Percentiles rank a stretch among this genome's conserved stretches.
These are phyloP conservation scores for Fraxinus velutina DNA, from an alignment of 305 asterid genomes.

Conservation along the genomic window DNA sequence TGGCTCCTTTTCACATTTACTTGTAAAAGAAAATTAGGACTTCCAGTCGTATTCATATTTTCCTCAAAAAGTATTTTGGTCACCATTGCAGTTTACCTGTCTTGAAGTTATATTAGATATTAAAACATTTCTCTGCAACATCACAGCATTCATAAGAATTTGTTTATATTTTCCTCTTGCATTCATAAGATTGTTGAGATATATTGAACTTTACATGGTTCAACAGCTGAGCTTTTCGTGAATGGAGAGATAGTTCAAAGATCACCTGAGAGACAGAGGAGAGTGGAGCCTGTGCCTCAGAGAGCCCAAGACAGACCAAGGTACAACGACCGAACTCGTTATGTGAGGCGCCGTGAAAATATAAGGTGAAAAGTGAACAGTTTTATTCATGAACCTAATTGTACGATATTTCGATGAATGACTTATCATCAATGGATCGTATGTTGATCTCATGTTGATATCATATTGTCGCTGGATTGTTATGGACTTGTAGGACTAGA, in stretches of 20 bases:
- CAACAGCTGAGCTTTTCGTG: slow-evolving; percentile 70
- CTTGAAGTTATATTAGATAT: background rate
- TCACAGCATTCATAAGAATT: background rate
- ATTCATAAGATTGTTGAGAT: background rate
- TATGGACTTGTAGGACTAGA: background rate
- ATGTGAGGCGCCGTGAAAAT: slow-evolving; percentile 71
- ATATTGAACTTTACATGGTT: background rate
- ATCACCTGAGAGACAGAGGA: slow-evolving; percentile 82
- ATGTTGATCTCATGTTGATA: slow-evolving; percentile 17
- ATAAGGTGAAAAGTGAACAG: slow-evolving; percentile 33
- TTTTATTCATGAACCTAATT: background rate
- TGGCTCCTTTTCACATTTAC: background rate
- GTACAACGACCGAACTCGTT: slow-evolving; percentile 78
- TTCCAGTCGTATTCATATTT: background rate
- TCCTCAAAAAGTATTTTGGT: background rate
- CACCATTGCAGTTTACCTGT: background rate
- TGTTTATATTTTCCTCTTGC: background rate
- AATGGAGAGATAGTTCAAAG: slow-evolving; percentile 82
- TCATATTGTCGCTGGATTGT: slow-evolving; percentile 5
- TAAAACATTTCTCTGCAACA: background rate
- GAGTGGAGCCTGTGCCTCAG: slow-evolving; percentile 86
- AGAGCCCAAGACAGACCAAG: slow-evolving; percentile 78
- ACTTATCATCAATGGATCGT: background rate
- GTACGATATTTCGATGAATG: slow-evolving; percentile 11
- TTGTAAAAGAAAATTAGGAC: background rate